Base-by-base conservation (phyloP, 106 monocot genomes). In the Phalaenopsis aphrodite region DNA sequence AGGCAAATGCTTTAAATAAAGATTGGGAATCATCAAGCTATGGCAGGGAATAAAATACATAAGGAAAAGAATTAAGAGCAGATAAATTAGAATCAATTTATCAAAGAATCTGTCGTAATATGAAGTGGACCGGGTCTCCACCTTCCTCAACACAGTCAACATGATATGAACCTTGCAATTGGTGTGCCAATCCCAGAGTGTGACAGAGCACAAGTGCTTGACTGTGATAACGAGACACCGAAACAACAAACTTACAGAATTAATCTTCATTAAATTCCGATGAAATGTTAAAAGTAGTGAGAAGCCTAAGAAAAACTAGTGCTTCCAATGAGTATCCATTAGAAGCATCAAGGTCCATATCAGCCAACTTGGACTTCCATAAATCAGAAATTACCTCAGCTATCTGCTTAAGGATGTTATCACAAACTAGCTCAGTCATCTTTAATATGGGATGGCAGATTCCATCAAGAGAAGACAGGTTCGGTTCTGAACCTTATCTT, bases 401-500 rank as follows among this genome's bases (percentile, higher is more conserved):
- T 80, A 77, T 84, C 85, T 88, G 82, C 81, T 83, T 88, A 77
- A 86, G 8, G 11, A 37, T 77, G 61, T 46, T 19, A 43, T 76
- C 76, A 45, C 76, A 7, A 79, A 68, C 79, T 72, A n/a, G 55
- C 16, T 72, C 80, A 73, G 55, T 68, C 75, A 42, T 68, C 48
- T 73, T 74, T 39, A 87, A 82, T 30, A 77, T 79, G 77, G 57
- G 85, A 61, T 77, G 10, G 77, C 79, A 84, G 86, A 83, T 87
- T 91, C 91, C 86, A 91, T 85, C 86, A 91, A 81, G 52, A 83
- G 10, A 38, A 88, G 76, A 85, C 93, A 93, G 87, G 72, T 84
- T 85, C 30, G 84, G 90, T 78, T 85, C 12, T 84, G 71, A 81
- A 79, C 79, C 81, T 82, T 77, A 73, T 75, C 67, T 58, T 80